Evolutionary conservation across 257 asterid genomes (phyloP).

Genomic region (Oldenlandia corymbosa): DNA sequence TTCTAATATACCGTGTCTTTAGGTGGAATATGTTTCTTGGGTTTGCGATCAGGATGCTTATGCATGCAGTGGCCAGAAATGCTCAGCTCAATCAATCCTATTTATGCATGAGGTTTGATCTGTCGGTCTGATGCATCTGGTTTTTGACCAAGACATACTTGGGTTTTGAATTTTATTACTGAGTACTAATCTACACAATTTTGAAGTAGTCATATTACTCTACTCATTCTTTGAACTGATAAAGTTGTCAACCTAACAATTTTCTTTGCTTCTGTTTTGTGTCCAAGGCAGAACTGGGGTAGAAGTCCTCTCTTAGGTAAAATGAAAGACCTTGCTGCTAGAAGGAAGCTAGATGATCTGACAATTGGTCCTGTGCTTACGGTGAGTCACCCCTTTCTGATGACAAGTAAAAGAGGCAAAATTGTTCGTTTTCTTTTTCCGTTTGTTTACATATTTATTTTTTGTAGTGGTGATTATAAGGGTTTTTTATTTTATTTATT

Average conservation of each 20-base stretch:
- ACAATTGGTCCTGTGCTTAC: conserved; percentile 95
- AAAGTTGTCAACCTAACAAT: neutral
- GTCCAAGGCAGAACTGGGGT: conserved; percentile 64
- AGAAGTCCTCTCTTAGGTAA: conserved; percentile 53
- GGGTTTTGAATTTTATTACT: neutral
- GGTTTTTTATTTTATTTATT: too few species aligned
- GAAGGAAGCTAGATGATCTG: conserved; percentile 80
- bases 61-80: conserved; percentile 97
- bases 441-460: too few species aligned
- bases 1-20: neutral
- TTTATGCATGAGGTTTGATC: conserved; percentile 73
- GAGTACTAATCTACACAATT: neutral
- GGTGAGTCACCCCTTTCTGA: conserved; percentile 32
- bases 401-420: too few species aligned
- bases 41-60: conserved; percentile 98
- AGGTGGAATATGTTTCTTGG: conserved; percentile 94
- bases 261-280: conserved; percentile 1
- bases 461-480: too few species aligned
- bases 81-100: conserved; percentile 87
- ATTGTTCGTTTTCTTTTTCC: too few species aligned
- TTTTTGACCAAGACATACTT: neutral
- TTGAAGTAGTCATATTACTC: neutral
- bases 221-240: neutral
- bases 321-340: conserved; percentile 61
- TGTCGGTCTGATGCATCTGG: neutral